Conservation (phyloP, 305 asterid species). For the Fraxinus greggii region DNA sequence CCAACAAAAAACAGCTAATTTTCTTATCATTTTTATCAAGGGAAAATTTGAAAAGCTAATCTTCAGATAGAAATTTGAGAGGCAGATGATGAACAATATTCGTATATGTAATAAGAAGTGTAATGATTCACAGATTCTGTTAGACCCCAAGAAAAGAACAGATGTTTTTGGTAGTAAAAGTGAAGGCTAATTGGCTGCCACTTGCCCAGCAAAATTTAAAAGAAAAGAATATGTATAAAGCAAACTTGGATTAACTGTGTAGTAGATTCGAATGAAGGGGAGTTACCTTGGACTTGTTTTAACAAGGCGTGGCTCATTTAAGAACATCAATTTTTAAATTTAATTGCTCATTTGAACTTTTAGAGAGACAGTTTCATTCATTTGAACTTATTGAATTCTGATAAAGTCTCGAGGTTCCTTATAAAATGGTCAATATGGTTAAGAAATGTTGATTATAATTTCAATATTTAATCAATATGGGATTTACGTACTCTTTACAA, state of each 20-base stretch:
- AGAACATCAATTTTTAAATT: background rate
- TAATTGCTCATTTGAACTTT: background rate
- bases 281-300: background rate
- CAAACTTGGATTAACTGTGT: background rate
- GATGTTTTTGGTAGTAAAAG: background rate
- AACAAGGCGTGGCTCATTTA: background rate
- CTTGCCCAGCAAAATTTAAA: background rate
- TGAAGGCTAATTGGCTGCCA: background rate
- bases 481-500: background rate
- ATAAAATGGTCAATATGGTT: background rate
- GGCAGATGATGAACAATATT: too few relatives aligned
- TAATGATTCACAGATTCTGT: slow-evolving; percentile 25
- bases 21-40: background rate
- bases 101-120: slow-evolving; percentile 19
- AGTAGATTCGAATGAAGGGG: background rate
- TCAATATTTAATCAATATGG: background rate
- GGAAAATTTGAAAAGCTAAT: background rate
- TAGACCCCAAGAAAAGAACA: background rate
- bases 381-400: background rate
- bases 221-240: background rate
- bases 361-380: background rate
- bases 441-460: background rate
- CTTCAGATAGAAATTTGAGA: background rate
- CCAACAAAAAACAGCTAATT: background rate
- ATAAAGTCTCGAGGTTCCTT: background rate